Base-by-base conservation (phyloP, 257 asterid species). In the Penstemon davidsonii region DNA sequence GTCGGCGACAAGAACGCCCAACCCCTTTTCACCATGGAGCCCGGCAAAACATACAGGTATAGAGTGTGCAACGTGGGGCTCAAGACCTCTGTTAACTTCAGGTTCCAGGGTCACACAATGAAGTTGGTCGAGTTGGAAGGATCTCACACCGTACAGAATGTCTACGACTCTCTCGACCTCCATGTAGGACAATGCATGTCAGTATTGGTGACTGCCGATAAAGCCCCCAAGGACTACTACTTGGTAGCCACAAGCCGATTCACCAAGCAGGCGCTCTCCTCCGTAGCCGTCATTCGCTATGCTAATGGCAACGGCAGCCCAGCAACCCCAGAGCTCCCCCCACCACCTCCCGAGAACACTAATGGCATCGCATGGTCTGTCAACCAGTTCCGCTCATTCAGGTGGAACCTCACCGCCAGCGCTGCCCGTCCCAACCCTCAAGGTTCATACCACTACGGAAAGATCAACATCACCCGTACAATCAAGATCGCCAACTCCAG, bases 351-450 rank as follows among this genome's bases (percentile, higher is more conserved):
- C 3, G 84, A 70, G 57, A 80, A 74, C 77, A 46, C 79, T 4
- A 13, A 5, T 18, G 84, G 90, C 76, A 71, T 85, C 51, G 83
- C 80, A 4, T 83, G 88, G 88, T 80, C 88, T 19, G 75, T 83
- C 33, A 79, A 77, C 79, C 85, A 84, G 42, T 84, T 84, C 78
- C 80, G 87, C 40, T 82, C 87, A 25, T 82, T 82, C 83, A 73
- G 86, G 76, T 85, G 86, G 90, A 82, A 85, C 73, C 74, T 85
- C 51, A 82, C 84, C 0, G 84, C 87, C 9, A 85, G 81, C 9
- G 90, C 87, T 2, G 87, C 90, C 60, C 84, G 87, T 2, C 90
- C 87, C 47, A 84, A 82, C 80, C 90, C 85, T 7, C 87, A 84
- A 41, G 90, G 90, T 8, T 82, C 87, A 0, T 85, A 82, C 78